Conservation (phyloP, 805 yeast genomes). For the Candida namnaoensis region DNA sequence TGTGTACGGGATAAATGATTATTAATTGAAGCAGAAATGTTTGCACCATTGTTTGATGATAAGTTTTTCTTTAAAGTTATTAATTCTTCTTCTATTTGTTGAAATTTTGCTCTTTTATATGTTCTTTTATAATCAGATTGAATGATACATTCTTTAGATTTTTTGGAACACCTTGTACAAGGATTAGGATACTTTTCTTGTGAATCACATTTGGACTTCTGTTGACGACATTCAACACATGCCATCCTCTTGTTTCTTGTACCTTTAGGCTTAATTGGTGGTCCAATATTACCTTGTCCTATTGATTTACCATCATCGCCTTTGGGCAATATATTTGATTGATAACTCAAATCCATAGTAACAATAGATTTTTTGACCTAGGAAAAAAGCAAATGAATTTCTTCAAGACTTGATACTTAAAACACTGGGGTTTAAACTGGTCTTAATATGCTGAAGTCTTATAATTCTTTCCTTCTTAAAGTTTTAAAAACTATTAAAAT, state of each 20-base stretch:
- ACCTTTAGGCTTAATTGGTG: no score
- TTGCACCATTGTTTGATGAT: constrained; percentile 6
- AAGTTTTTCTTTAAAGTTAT: constrained; percentile 56
- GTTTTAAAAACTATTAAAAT: no score
- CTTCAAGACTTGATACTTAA: no score
- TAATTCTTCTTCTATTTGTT: constrained; percentile 76
- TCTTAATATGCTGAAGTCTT: no score
- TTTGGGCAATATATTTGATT: neutral
- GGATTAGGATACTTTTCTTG: constrained; percentile 65
- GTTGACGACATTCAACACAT: constrained; percentile 94
- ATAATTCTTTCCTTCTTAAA: no score
- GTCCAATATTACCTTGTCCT: no score
- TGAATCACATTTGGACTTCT: constrained; percentile 88
- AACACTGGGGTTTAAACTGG: no score
- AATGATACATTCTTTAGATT: constrained; percentile 61
- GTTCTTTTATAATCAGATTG: constrained; percentile 84
- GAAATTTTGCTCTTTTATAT: constrained; percentile 75
- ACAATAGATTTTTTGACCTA: no score
- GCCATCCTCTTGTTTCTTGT: constrained; percentile 53
- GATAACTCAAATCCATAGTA: neutral
- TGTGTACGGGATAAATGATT: no score
- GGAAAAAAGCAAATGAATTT: no score
- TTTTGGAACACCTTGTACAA: constrained; percentile 74
- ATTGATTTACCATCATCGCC: no score
- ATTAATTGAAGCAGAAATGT: neutral